Percentiles rank a stretch among this genome's conserved stretches.
Conservation (phyloP, 441 rosid species). For the Adansonia grandidieri region DNA sequence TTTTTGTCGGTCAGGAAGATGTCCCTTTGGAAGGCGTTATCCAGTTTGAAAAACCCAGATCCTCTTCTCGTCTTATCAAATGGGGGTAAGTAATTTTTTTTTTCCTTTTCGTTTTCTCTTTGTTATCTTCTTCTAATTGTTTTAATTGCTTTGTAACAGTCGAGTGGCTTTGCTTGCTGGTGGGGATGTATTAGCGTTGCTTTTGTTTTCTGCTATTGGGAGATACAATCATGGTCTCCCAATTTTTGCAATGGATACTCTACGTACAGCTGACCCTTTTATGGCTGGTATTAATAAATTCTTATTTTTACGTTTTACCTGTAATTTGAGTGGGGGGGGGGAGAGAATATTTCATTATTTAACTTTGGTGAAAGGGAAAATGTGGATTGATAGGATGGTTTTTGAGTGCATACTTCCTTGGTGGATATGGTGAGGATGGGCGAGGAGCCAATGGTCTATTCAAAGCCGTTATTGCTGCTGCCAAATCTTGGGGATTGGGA, state of each 20-base stretch:
- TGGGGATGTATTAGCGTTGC: constrained; percentile 81
- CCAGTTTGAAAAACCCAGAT: constrained; percentile 74
- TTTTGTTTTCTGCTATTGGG: constrained; percentile 81
- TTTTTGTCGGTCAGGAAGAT: constrained; percentile 62
- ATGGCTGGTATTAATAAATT: constrained; percentile 60
- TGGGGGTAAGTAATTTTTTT: constrained; percentile 61
- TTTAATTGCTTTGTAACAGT: constrained; percentile 39
- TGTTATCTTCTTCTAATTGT: neutral
- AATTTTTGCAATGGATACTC: constrained; percentile 61
- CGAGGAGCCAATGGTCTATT: constrained; percentile 79
- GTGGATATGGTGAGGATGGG: constrained; percentile 84
- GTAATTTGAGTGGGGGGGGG: neutral
- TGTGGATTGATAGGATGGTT: constrained; percentile 71
- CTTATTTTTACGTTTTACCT: neutral
- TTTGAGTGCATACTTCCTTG: constrained; percentile 89
- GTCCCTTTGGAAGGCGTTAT: constrained; percentile 90
- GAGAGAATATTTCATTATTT: neutral
- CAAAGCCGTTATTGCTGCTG: constrained; percentile 71
- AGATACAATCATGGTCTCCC: constrained; percentile 88
- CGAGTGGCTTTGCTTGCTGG: constrained; percentile 84
- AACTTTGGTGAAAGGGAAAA: neutral
- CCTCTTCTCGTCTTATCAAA: constrained; percentile 54
- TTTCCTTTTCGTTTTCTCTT: neutral
- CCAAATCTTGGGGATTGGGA: constrained; percentile 83
- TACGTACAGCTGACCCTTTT: constrained; percentile 91